Percentiles rank a stretch among this genome's conserved stretches.
Conservation (phyloP, 768 basidiomycete species). For the Suillus ampliporus region DNA sequence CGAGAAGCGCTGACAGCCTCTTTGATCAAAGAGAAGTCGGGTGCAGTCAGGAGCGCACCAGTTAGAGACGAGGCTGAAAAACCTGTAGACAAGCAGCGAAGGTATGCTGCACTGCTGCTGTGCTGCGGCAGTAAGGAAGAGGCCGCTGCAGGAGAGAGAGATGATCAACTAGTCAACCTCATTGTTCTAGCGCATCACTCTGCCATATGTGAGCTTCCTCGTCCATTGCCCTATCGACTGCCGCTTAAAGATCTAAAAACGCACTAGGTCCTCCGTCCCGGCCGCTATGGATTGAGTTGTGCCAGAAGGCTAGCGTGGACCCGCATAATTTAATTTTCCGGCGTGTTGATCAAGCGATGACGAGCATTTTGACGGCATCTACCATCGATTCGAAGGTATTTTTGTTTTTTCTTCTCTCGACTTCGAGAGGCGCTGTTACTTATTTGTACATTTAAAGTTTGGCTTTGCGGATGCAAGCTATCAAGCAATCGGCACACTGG, state of each 20-base stretch:
- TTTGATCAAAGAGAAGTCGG: conserved; percentile 45
- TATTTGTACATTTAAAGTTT: conserved; percentile 32
- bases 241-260: not conserved
- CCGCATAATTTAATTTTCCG: conserved; percentile 63
- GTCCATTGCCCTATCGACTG: not conserved
- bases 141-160: conserved; percentile 45
- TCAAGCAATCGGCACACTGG: conserved; percentile 73
- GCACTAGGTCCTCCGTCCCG: conserved; percentile 24
- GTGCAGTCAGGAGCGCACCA: conserved; percentile 28
- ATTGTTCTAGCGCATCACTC: conserved; percentile 80
- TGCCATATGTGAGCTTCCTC: conserved; percentile 53
- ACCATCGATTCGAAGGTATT: conserved; percentile 49
- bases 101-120: conserved; percentile 58
- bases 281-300: conserved; percentile 76
- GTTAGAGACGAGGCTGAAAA: conserved; percentile 45
- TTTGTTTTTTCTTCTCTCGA: not conserved
- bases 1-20: conserved; percentile 61
- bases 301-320: conserved; percentile 70
- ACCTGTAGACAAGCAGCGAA: conserved; percentile 53
- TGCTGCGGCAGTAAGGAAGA: conserved; percentile 47
- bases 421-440: not conserved
- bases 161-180: conserved; percentile 55
- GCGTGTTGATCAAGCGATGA: conserved; percentile 55
- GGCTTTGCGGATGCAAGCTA: conserved; percentile 74
- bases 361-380: conserved; percentile 54